Evolutionary conservation across 1,284 basidiomycete genomes (phyloP), one percentile per base, ranked within the genome.

Genomic region (Inonotus obliquus): DNA sequence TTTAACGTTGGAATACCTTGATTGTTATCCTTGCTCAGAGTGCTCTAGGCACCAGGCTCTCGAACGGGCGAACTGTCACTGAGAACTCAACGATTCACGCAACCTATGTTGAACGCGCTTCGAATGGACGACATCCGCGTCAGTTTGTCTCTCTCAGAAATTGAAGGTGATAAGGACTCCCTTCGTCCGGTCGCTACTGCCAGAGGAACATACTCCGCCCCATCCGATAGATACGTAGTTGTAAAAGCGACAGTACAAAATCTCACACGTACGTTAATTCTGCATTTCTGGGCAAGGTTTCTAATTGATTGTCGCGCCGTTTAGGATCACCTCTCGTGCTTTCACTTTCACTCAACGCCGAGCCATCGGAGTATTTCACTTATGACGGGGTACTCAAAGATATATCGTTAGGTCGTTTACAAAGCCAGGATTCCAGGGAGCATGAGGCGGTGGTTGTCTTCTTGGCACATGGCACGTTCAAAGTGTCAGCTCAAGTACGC

Each of bases 1-100:
- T 61, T 14, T 27, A 32, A 44, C 17, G 32, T 32, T 32, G 17
- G 9, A 37, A 14, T 17, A 13, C 39, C 35, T 27, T 39, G 54
- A 13, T 37, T 14, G 37, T 10, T 6, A 19, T 55, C 23, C 37
- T 13, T 47, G 17, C 27, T 51, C n/a, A 48, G 4, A 19, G 39
- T 19, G 52, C 59, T 27, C 49, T 68, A 95, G 92, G 86, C 83
- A 48, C 89, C 88, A 39, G 90, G 91, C 1, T 80, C 77, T 29
- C 85, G 94, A 21, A 77, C 77, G 4, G 94, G 94, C 5, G 81
- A 84, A 59, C 75, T 97, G 44, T 89, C 86, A 2, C 76, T 96
- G 27, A 80, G 94, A 62, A 81, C 84, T 56, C 91, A 94, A 65
- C 77, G 85, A 10, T 80, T 97, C 73, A 86, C 89, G 2, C 70